Conservation (phyloP, 371 early-diverging fungal species). For the Mucor circinelloides region DNA sequence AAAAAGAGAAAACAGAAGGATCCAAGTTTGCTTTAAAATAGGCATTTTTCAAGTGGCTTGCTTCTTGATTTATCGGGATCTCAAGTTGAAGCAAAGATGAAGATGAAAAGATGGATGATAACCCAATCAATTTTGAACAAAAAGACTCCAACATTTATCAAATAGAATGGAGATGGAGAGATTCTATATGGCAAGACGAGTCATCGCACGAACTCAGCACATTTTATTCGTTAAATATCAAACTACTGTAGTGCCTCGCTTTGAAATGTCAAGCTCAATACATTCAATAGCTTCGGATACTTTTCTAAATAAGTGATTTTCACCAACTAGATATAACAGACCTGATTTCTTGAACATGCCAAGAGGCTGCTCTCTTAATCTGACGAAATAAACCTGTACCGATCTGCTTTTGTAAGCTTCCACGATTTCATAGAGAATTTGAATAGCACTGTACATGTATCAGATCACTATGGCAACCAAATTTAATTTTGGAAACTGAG, state of each 20-base stretch:
- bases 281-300: conserved; percentile 57
- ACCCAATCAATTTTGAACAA: conserved; percentile 24
- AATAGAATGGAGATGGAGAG: conserved; percentile 7
- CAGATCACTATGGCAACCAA: not conserved
- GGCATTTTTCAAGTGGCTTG: conserved; percentile 19
- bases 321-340: conserved; percentile 65
- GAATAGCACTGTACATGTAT: conserved; percentile 66
- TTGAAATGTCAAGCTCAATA: conserved; percentile 3
- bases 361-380: conserved; percentile 70
- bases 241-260: not conserved
- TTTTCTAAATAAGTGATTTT: conserved; percentile 62
- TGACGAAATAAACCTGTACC: conserved; percentile 85
- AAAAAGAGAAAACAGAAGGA: conserved; percentile 3
- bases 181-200: conserved; percentile 11
- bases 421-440: conserved; percentile 87
- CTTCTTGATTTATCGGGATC: conserved; percentile 3
- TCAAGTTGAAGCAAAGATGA: conserved; percentile 7
- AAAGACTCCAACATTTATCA: not conserved
- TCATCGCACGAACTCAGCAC: conserved; percentile 6
- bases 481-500: not conserved
- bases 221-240: not conserved
- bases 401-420: conserved; percentile 76
- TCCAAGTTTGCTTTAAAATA: conserved; percentile 12
- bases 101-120: conserved; percentile 27
- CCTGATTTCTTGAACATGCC: conserved; percentile 73